phyloP scores from a whole-genome alignment of 108 stramenopile genomes.

The Nannochloropsis salina region DNA sequence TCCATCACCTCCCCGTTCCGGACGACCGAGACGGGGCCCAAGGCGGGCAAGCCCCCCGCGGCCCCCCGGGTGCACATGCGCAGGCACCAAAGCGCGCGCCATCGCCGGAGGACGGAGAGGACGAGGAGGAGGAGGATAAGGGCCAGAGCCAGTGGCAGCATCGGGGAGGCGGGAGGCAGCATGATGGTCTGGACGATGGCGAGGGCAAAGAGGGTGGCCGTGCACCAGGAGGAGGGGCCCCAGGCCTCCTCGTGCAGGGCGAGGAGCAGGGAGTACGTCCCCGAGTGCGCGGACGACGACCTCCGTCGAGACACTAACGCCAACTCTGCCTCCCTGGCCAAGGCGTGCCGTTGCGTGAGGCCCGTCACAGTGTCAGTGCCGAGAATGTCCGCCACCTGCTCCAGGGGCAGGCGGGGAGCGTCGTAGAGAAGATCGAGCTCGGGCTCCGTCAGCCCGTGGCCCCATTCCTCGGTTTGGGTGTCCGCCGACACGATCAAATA shows the following conservation, averaged over 20 bases:
- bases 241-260: slow-evolving; percentile 11
- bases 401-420: background rate
- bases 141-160: background rate
- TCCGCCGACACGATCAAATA: background rate
- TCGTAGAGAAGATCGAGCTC: background rate
- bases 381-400: background rate
- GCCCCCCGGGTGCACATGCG: slow-evolving; percentile 1
- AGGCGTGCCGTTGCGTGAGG: background rate
- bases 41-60: background rate
- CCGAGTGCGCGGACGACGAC: background rate
- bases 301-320: background rate
- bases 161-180: background rate
- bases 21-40: background rate
- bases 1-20: background rate
- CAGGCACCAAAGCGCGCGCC: background rate
- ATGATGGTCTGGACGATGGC: background rate
- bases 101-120: slow-evolving; percentile 12
- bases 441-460: background rate
- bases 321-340: slow-evolving; percentile 14
- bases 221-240: background rate
- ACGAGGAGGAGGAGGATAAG: background rate
- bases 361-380: background rate
- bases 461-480: background rate
- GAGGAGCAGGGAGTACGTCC: background rate
- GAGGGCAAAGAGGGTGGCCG: background rate